Conservation (phyloP, 2,329 filamentous ascomycete genomes). For the Penicillium brevicompactum region DNA sequence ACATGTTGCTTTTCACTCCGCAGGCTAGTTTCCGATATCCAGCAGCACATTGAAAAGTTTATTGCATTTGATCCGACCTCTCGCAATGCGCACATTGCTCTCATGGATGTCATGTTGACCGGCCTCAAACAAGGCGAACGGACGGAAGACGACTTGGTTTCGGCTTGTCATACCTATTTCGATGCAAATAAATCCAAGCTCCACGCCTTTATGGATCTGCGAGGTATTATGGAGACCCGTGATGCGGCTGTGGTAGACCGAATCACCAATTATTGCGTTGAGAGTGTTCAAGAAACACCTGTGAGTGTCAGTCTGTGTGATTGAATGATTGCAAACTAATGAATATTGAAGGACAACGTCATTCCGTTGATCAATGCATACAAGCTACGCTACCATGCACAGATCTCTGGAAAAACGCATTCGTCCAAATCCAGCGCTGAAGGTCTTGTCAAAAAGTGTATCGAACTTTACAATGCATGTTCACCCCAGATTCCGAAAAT, state of each 20-base stretch:
- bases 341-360: conserved; percentile 17
- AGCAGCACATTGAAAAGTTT: conserved; percentile 39
- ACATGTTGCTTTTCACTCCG: background rate
- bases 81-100: conserved; percentile 46
- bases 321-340: conserved; percentile 6
- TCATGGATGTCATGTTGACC: conserved; percentile 33
- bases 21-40: conserved; percentile 35
- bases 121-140: conserved; percentile 28
- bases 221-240: conserved; percentile 35
- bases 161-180: conserved; percentile 44
- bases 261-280: conserved; percentile 5
- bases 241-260: conserved; percentile 20
- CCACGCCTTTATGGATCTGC: conserved; percentile 50
- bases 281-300: conserved; percentile 20
- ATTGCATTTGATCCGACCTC: conserved; percentile 39
- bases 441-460: conserved; percentile 42
- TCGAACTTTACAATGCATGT: conserved; percentile 35
- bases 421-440: conserved; percentile 32
- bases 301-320: conserved; percentile 20
- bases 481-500: conserved; percentile 19
- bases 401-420: conserved; percentile 34
- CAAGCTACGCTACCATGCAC: conserved; percentile 47
- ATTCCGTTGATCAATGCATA: conserved; percentile 45
- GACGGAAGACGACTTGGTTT: conserved; percentile 36
- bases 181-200: conserved; percentile 44